phyloP scores from a whole-genome alignment of 2,329 filamentous ascomycete species.

The Colletotrichum sp. region DNA sequence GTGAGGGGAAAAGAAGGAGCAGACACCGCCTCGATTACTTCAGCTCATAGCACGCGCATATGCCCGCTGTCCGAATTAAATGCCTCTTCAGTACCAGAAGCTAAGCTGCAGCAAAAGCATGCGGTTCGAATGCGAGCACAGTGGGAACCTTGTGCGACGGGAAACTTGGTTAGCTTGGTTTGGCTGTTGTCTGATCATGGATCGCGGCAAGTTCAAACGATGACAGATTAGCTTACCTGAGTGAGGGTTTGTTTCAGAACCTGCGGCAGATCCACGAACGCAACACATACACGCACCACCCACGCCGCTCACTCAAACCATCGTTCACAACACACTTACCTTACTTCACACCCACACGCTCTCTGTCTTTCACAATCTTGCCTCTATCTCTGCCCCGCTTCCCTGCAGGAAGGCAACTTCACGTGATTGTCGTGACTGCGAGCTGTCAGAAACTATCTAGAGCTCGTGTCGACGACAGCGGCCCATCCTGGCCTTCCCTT shows the following conservation, averaged over 20 bases:
- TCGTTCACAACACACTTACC: background rate
- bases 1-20: background rate
- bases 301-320: background rate
- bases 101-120: background rate
- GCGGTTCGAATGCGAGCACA: background rate
- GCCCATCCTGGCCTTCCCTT: background rate
- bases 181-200: slow-evolving; percentile 4
- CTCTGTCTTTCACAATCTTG: background rate
- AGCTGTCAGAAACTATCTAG: background rate
- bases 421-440: background rate
- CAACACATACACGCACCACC: background rate
- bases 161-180: background rate
- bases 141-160: background rate
- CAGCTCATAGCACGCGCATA: background rate
- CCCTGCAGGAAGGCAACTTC: background rate
- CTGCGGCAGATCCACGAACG: slow-evolving; percentile 10
- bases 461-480: background rate
- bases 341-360: background rate
- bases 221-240: slow-evolving; percentile 7
- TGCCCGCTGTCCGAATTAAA: background rate
- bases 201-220: slow-evolving; percentile 6
- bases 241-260: slow-evolving; percentile 18
- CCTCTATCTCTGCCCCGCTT: background rate
- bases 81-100: background rate
- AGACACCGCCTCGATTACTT: background rate